Base-by-base conservation (phyloP, 345 rosid genomes). In the Eucalyptus lansdowneana region DNA sequence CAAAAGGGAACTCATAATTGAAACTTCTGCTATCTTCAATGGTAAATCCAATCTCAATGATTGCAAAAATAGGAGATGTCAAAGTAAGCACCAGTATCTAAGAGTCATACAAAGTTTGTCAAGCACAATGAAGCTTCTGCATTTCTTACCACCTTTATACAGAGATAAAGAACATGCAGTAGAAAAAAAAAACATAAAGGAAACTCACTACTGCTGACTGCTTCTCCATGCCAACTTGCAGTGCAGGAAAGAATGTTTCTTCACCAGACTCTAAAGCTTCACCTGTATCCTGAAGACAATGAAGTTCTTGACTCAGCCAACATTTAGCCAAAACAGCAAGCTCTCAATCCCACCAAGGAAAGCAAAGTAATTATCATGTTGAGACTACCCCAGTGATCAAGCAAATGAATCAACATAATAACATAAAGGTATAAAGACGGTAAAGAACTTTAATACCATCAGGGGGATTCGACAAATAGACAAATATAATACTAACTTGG, bases 181-280 rank as follows among this genome's bases (percentile, higher is more conserved):
- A 37, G 81, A 72, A 76, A 76, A 76, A 76, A 21, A 76, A 76
- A 44, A 37, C 83, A 72, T 34, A 40, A 76, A 76, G 47, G 80
- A 22, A 80, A 90, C 95, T 96, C 93, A 98, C 99, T 91, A 98
- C 99, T 76, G 97, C 90, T 89, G 97, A 95, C 50, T 93, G 87
- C 90, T 95, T 95, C 93, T 94, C 94, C 89, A 88, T 56, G 87
- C 99, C 97, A 91, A 96, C 94, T 87, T 72, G 88, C 83, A 98
- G 83, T n/a, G 99, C 97, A 88, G 99, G 97, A 92, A 95, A 98
- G 90, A 92, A 94, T 7, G 97, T 98, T 88, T 95, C 94, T 87
- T 97, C 99, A 58, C 99, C 99, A 94, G 95, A 96, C 88, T 96
- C 97, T 62, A 93, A 76, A 50, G 76, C 91, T 92, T 94, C 95